Evolutionary conservation across 345 rosid genomes (phyloP), one percentile per base, ranked within the genome.

Genomic region (Dipteronia sinensis): DNA sequence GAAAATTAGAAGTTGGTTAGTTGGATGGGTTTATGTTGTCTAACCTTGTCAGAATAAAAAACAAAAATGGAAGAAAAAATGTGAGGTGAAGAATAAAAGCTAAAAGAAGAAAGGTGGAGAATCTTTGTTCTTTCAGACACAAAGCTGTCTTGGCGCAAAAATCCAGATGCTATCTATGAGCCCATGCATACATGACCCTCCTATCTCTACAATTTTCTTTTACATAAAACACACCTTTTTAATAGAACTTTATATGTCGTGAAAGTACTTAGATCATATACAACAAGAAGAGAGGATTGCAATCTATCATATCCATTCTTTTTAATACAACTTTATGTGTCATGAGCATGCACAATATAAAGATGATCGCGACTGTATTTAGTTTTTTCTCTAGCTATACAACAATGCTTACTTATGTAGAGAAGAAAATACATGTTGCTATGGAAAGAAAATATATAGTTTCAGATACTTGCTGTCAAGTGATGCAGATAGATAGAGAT

Each of bases 111-210:
- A 38, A 15, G 23, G 47, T 27, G 44, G 74, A 55, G 74, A 19
- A 63, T 63, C 61, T 63, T n/a, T 27, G 7, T 61, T 15, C 38
- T 34, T 34, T 34, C 76, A 15, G 13, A 25, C 2, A 16, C 19
- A 63, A 69, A 27, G 69, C 77, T 63, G 69, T 63, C 44, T 16
- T 10, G 76, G 31, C 55, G 3, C 11, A 62, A 73, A 61, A 15
- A n/a, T 73, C 76, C 11, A 44, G 23, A 44, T 20, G 38, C 38
- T 34, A 34, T 34, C 38, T 34, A 34, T 34, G 38, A 9, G 9
- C 70, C 49, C 49, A 38, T 38, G 10, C 69, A 16, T 34, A 40
- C 70, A 31, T 67, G 19, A 31, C 47, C 1, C 65, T 2, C 2
- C 10, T 20, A 34, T 66, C 69, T 27, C 40, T 63, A 16, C 16